phyloP scores from a whole-genome alignment of 2,329 filamentous ascomycete genomes.

The Neurospora crassa region DNA sequence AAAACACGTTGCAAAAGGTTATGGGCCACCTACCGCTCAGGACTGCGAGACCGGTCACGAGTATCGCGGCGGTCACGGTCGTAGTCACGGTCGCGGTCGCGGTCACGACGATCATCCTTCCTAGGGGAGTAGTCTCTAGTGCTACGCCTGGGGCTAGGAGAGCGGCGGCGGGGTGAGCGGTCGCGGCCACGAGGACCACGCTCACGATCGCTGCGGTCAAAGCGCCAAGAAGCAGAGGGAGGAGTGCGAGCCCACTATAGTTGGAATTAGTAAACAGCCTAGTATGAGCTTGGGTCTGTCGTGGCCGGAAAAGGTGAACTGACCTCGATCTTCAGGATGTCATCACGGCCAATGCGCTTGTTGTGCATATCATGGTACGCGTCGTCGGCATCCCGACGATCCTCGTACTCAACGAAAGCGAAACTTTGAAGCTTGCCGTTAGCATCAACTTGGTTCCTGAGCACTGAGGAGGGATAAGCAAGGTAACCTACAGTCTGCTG shows the following conservation, averaged over 20 bases:
- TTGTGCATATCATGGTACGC: slow-evolving; percentile 99
- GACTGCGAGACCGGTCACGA: slow-evolving; percentile 68
- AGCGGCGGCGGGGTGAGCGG: slow-evolving; percentile 56
- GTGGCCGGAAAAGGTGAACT: slow-evolving; percentile 18
- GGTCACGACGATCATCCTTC: slow-evolving; percentile 77
- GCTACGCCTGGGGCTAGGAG: slow-evolving; percentile 68
- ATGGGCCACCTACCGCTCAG: slow-evolving; percentile 42
- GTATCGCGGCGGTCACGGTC: slow-evolving; percentile 62
- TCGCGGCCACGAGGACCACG: slow-evolving; percentile 39
- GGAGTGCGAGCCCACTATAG: slow-evolving; percentile 95
- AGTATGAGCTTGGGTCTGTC: background rate
- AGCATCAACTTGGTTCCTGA: background rate
- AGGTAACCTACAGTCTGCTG: slow-evolving; percentile 76
- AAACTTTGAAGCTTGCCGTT: slow-evolving; percentile 46
- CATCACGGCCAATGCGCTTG: slow-evolving; percentile 93
- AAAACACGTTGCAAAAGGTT: background rate
- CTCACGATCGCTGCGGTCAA: slow-evolving; percentile 51
- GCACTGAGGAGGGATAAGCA: background rate
- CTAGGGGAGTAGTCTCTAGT: slow-evolving; percentile 76
- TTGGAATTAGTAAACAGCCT: background rate
- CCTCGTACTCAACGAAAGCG: slow-evolving; percentile 98
- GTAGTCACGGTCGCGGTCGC: slow-evolving; percentile 68
- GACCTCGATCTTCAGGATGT: slow-evolving; percentile 96
- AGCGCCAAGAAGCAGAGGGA: slow-evolving; percentile 95
- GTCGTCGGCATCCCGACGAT: slow-evolving; percentile 94